Base-by-base conservation (phyloP, 176 grass and related monocot species). In the Avena sativa region DNA sequence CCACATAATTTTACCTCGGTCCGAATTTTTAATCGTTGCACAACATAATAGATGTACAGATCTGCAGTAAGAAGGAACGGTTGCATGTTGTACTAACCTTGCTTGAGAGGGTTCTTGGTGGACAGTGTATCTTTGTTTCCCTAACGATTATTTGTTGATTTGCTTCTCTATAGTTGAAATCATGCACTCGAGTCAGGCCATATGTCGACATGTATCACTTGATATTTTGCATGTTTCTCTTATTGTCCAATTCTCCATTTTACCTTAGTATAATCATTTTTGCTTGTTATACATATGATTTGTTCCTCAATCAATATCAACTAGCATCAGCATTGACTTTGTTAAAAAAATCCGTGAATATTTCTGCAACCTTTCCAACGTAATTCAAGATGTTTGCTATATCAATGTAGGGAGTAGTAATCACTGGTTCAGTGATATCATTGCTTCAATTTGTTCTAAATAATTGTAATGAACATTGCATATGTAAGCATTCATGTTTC, bases 401-500 rank as follows among this genome's bases (percentile, higher is more conserved):
- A 52, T 34, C 23, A 5, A 50, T 16, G 12, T 52, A 5, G 28
- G 28, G 3, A 68, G 4, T 14, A 70, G 28, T 71, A 70, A 56
- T 2, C 0, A 12, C 11, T 38, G 11, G 19, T 21, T 36, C 79
- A 81, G 16, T 53, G 6, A 9, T 43, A 56, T 53, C 6, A 2
- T 21, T 69, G 28, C 1, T 13, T 15, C 13, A 43, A 40, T 69
- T 12, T 36, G 20, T 70, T 34, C 6, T 55, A 64, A 49, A 84
- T 52, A 14, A 36, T 61, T 7, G 38, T 84, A 15, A 44, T 28
- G 34, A 14, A 49, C 48, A 74, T 34, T 51, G 71, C 49, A 64
- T 7, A 48, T 64, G 53, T 76, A 50, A 84, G 50, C 71, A 50
- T 34, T 51, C 43, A 23, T 85, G 83, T 76, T 76, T 48, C 9